A percentile compares a stretch with the other conserved stretches of the same genome.
These are phyloP conservation scores for Sporothrix phasma DNA, from an alignment of 2,329 filamentous ascomycete species.

Conservation along the genomic window DNA sequence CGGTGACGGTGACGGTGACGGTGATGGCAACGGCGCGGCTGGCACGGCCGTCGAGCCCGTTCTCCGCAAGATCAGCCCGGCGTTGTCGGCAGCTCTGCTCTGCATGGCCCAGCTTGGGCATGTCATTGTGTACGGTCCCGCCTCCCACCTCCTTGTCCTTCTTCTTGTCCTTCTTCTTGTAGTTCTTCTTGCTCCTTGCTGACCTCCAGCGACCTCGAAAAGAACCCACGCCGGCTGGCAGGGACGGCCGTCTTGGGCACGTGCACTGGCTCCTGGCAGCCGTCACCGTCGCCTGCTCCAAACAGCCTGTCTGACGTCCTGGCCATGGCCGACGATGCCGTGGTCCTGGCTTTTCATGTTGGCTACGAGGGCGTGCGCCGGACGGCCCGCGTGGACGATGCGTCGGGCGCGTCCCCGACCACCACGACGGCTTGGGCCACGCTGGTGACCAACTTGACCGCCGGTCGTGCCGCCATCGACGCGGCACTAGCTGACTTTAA, in stretches of 20 bases:
- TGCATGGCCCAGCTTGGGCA: slow-evolving; percentile 57
- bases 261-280: slow-evolving; percentile 61
- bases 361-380: background rate
- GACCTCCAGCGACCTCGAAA: slow-evolving; percentile 36
- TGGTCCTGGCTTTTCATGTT: slow-evolving; percentile 51
- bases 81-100: slow-evolving; percentile 36
- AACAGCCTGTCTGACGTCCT: slow-evolving; percentile 53
- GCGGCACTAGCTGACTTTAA: background rate
- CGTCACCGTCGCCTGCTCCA: slow-evolving; percentile 52
- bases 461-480: background rate
- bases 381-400: background rate
- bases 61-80: slow-evolving; percentile 3
- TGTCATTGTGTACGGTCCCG: slow-evolving; percentile 53
- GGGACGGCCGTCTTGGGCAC: slow-evolving; percentile 52
- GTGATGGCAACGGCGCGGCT: no score
- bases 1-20: no score
- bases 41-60: no score
- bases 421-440: background rate
- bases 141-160: background rate
- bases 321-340: slow-evolving; percentile 51
- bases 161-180: background rate
- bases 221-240: slow-evolving; percentile 35
- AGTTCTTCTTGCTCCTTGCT: background rate
- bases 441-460: background rate
- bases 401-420: background rate